Evolutionary conservation across 2,329 filamentous ascomycete genomes (phyloP).

Genomic region (Lasiodiplodia theobromae): DNA sequence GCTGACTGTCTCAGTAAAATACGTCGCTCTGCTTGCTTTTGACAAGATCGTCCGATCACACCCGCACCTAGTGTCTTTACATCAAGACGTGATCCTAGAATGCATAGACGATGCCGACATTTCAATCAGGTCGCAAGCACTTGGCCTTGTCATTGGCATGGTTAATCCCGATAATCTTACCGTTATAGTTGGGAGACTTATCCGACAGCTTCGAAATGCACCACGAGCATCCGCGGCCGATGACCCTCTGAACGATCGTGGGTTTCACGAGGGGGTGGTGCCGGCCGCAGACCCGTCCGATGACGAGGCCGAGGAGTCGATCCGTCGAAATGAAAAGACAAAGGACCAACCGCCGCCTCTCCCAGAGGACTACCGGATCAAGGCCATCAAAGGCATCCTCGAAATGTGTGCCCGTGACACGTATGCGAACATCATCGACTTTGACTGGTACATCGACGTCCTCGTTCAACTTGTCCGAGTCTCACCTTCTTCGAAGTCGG

Average conservation of each 20-base stretch:
- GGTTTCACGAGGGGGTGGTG: conserved; percentile 50
- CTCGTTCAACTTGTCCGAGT: conserved; percentile 80
- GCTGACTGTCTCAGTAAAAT: conserved; percentile 73
- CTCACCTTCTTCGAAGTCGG: conserved; percentile 60
- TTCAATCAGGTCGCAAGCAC: conserved; percentile 89
- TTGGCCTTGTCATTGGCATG: conserved; percentile 93
- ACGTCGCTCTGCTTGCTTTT: conserved; percentile 92
- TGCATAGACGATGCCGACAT: conserved; percentile 97
- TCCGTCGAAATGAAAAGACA: conserved; percentile 60
- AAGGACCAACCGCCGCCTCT: conserved; percentile 65
- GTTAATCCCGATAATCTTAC: conserved; percentile 86
- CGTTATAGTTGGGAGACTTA: conserved; percentile 82
- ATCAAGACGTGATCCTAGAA: conserved; percentile 95
- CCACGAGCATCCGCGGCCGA: conserved; percentile 61
- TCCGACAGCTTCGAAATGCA: conserved; percentile 79
- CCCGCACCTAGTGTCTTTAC: conserved; percentile 84
- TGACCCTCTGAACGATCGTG: conserved; percentile 57
- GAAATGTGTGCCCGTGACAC: conserved; percentile 90
- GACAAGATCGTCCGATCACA: conserved; percentile 93
- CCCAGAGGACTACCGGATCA: conserved; percentile 84
- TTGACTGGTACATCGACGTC: conserved; percentile 97
- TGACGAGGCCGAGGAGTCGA: conserved; percentile 61
- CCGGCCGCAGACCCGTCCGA: conserved; percentile 64
- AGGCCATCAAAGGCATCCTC: conserved; percentile 82
- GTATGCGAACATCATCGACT: conserved; percentile 85